Evolutionary conservation across 495 filamentous ascomycete genomes (phyloP), one percentile per base, ranked within the genome.

Genomic region (Neurospora tetrasperma): DNA sequence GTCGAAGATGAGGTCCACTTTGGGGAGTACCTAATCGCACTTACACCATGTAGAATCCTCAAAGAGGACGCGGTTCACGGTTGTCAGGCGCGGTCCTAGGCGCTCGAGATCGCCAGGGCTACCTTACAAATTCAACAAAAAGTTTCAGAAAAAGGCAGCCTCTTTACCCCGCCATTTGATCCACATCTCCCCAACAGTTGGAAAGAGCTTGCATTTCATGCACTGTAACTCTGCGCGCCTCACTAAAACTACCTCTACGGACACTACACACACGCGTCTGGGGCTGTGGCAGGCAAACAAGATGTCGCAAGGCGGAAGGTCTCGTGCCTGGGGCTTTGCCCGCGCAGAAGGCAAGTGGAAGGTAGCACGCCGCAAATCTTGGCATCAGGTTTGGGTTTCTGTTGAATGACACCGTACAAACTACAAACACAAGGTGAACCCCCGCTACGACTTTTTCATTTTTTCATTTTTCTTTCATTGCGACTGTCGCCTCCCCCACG

Each of bases 101-200:
- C 54, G 54, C 54, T 31, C n/a, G 54, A 62, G 54, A 62, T 62
- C 27, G 8, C 5, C 18, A 62, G 27, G 54, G 54, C 54, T 62
- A 39, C 39, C 39, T 39, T 8, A 18, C 27, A 71, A 75, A 75
- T 69, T 70, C 42, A 69, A 43, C 42, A 54, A 73, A 73, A 73
- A 66, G 27, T 40, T 14, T 12, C 71, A 59, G 40, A 70, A 41
- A 41, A 70, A 23, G 23, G 39, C 39, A 35, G 40, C 27, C 71
- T 41, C 48, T 43, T 46, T 46, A 73, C 66, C 62, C 38, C 71
- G 40, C 59, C 44, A 41, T 38, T 8, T 14, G 18, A 59, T 54
- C 75, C 75, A 75, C 75, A 75, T 70, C 42, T 74, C 75, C 75
- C 75, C 75, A 77, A 77, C 75, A 73, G 70, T 74, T 43, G 69